Base-by-base conservation (phyloP, 768 basidiomycete genomes). In the Panus rudis region DNA sequence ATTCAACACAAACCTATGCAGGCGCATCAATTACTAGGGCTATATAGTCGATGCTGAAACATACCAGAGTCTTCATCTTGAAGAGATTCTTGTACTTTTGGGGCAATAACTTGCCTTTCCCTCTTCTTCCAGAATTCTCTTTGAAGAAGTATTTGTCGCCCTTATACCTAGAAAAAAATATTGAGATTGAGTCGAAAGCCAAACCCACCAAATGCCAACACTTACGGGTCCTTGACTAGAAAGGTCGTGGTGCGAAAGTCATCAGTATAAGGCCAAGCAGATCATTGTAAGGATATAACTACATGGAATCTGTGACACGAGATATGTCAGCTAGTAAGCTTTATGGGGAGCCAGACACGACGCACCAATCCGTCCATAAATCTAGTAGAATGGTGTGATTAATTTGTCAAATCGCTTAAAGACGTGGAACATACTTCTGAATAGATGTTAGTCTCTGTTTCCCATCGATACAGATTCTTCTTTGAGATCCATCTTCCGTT, bases 361-460 rank as follows among this genome's bases (percentile, higher is more conserved):
- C 75, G 58, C 55, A 88, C 81, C 55, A 74, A 63, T 14, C 86
- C 86, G 49, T 76, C 70, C 70, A 88, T 76, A 53, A 86, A 87
- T 39, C 77, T 82, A 49, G 17, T 5, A 19, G 39, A 17, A 35
- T 23, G 32, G 14, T 48, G 20, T 20, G 20, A 3, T 27, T 27
- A 24, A 44, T 32, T 2, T 26, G 1, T 12, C 19, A 27, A 26
- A 30, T 24, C 8, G 11, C 31, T 10, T 16, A 34, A 19, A 1
- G 4, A 31, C 3, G 7, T 13, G 20, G 1, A 16, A 62, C 78
- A 13, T 50, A 83, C 84, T 73, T 66, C 35, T 78, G 69, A 37
- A 91, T 81, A 0, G 84, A 86, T 0, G 84, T 88, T 37, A 88
- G 58, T 20, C 88, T 65, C 56, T 91, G 88, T 54, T 91, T 91